These are phyloP conservation scores for Botrytis cinerea DNA, from an alignment of 2,329 filamentous ascomycete species.

Conservation along the genomic window DNA sequence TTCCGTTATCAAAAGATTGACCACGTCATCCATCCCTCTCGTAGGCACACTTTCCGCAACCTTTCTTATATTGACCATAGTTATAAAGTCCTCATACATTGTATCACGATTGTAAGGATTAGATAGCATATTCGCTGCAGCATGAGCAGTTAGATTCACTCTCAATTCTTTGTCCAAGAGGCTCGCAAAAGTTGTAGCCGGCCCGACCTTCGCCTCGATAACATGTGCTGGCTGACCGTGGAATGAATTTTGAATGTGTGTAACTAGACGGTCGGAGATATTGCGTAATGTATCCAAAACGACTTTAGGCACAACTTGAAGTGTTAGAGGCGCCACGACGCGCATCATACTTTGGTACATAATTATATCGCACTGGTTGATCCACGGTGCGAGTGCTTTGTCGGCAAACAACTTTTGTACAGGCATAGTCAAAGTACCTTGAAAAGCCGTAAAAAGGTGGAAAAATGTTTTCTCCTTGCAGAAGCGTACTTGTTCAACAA, in stretches of 20 bases:
- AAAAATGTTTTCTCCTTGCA: conserved; percentile 98
- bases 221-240: conserved; percentile 83
- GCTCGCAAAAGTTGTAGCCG: conserved; percentile 84
- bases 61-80: conserved; percentile 62
- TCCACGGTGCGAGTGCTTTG: conserved; percentile 82
- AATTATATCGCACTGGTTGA: conserved; percentile 91
- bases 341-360: conserved; percentile 97
- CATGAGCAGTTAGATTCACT: conserved; percentile 91
- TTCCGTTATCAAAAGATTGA: conserved; percentile 63
- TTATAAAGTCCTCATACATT: conserved; percentile 93
- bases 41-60: conserved; percentile 64
- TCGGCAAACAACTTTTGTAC: conserved; percentile 90
- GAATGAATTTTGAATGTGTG: conserved; percentile 83
- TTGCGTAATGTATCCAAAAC: conserved; percentile 85
- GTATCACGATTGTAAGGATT: conserved; percentile 87
- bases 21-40: conserved; percentile 65
- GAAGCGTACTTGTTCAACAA: conserved; percentile 93
- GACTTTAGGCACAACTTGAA: conserved; percentile 86
- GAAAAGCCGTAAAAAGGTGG: conserved; percentile 90
- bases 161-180: conserved; percentile 83
- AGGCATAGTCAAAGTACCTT: conserved; percentile 93
- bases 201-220: conserved; percentile 80
- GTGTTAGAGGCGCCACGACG: conserved; percentile 82
- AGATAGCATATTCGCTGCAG: conserved; percentile 88
- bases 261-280: conserved; percentile 78